phyloP scores from a whole-genome alignment of 305 asterid species.

The Galium porrigens region DNA sequence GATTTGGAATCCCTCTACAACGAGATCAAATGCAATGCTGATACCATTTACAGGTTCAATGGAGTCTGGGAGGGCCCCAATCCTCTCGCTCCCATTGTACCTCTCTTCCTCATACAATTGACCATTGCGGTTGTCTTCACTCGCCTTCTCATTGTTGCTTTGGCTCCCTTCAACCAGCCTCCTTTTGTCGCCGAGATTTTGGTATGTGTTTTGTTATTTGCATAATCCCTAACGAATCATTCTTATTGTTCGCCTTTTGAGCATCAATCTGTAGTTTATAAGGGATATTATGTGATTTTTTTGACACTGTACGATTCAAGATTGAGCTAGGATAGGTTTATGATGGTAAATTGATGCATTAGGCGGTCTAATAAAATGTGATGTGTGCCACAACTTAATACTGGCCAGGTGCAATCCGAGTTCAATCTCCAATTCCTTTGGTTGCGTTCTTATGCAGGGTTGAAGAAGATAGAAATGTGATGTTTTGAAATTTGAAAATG shows the following conservation, averaged over 20 bases:
- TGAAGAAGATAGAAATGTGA: no score
- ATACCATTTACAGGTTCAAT: conserved; percentile 58
- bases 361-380: no score
- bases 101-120: conserved; percentile 70
- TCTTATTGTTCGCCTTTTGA: background rate
- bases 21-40: conserved; percentile 48
- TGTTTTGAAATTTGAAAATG: no score
- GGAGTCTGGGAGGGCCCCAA: conserved; percentile 98
- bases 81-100: conserved; percentile 68
- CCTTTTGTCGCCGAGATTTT: conserved; percentile 54
- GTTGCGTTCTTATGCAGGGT: no score
- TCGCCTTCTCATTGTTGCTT: conserved; percentile 31
- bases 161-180: conserved; percentile 66
- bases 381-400: no score
- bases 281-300: background rate
- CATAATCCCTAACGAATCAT: background rate
- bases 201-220: conserved; percentile 27
- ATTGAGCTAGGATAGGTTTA: background rate
- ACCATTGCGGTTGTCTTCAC: conserved; percentile 39
- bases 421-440: no score
- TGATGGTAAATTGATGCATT: background rate
- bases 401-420: no score
- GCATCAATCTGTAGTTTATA: background rate
- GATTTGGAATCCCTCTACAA: conserved; percentile 27
- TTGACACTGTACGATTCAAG: no score